A percentile compares a stretch with the other conserved stretches of the same genome.
These are phyloP conservation scores for Xanthoparmelia taractica DNA, from an alignment of 495 filamentous ascomycete genomes.

Conservation along the genomic window DNA sequence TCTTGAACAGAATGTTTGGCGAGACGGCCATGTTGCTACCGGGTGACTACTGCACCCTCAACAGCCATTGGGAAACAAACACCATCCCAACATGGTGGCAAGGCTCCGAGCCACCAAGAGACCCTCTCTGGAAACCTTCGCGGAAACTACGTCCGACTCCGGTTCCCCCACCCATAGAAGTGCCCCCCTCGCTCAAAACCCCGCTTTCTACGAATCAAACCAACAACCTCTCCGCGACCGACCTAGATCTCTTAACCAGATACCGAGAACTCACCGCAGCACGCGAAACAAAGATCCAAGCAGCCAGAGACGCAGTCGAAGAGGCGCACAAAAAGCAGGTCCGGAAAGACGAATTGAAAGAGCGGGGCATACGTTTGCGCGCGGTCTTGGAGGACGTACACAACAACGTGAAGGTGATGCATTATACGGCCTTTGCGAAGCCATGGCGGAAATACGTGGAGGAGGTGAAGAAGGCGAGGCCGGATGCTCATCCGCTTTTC, in stretches of 20 bases:
- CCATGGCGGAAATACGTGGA: constrained; percentile 21
- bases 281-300: neutral
- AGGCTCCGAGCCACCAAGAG: neutral
- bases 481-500: constrained; percentile 23
- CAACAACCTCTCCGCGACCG: neutral
- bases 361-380: neutral
- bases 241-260: neutral
- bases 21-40: constrained; percentile 33
- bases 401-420: constrained; percentile 24
- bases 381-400: constrained; percentile 20
- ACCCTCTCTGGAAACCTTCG: neutral
- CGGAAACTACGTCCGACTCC: neutral
- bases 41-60: constrained; percentile 34
- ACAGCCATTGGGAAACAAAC: constrained; percentile 35
- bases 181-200: neutral
- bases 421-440: constrained; percentile 28
- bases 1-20: constrained; percentile 31
- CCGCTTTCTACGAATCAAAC: neutral
- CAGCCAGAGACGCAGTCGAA: neutral
- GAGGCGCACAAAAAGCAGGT: neutral
- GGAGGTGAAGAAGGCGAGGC: constrained; percentile 6
- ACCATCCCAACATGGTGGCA: constrained; percentile 31
- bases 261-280: neutral
- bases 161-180: neutral
- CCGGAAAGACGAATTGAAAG: neutral